Evolutionary conservation across 1,284 basidiomycete species (phyloP).

Genomic region (Cutaneotrichosporon sp.): DNA sequence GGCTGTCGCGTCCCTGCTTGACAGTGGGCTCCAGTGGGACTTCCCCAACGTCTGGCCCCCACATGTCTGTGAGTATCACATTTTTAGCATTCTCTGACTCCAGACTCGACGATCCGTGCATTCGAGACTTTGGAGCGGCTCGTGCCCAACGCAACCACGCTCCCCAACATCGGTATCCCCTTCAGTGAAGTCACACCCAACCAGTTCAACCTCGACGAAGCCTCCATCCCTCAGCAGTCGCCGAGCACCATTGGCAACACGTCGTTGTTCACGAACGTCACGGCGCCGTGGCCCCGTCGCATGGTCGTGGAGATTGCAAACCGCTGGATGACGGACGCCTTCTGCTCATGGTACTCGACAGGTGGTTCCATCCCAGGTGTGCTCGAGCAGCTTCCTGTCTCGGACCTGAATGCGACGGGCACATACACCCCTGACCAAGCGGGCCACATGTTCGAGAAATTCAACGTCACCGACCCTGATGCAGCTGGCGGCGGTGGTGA

Average conservation of each 20-base stretch:
- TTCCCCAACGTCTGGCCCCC: slow-evolving; percentile 58
- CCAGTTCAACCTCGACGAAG: slow-evolving; percentile 67
- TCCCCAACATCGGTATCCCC: slow-evolving; percentile 13
- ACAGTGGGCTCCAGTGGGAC: slow-evolving; percentile 74
- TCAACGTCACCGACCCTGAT: slow-evolving; percentile 62
- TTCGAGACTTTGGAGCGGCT: slow-evolving; percentile 53
- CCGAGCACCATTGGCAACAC: slow-evolving; percentile 51
- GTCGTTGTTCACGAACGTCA: slow-evolving; percentile 41
- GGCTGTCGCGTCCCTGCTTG: slow-evolving; percentile 60
- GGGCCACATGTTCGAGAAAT: slow-evolving; percentile 81
- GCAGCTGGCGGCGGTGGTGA: slow-evolving; percentile 58
- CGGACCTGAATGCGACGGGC: slow-evolving; percentile 69
- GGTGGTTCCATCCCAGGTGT: slow-evolving; percentile 71
- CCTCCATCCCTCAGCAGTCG: slow-evolving; percentile 55
- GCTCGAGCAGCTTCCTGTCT: slow-evolving; percentile 62
- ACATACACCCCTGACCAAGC: slow-evolving; percentile 32
- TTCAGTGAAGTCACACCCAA: slow-evolving; percentile 58
- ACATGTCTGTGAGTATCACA: slow-evolving; percentile 56
- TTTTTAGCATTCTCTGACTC: not conserved
- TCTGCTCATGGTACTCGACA: slow-evolving; percentile 78
- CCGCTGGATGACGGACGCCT: slow-evolving; percentile 70
- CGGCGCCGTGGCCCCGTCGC: slow-evolving; percentile 47
- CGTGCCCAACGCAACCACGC: slow-evolving; percentile 25
- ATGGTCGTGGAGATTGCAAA: slow-evolving; percentile 58
- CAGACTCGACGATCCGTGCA: slow-evolving; percentile 68